A percentile compares a stretch with the other conserved stretches of the same genome.
phyloP scores from a whole-genome alignment of 2,329 filamentous ascomycete genomes.

The Ophiostoma himal-ulmi region DNA sequence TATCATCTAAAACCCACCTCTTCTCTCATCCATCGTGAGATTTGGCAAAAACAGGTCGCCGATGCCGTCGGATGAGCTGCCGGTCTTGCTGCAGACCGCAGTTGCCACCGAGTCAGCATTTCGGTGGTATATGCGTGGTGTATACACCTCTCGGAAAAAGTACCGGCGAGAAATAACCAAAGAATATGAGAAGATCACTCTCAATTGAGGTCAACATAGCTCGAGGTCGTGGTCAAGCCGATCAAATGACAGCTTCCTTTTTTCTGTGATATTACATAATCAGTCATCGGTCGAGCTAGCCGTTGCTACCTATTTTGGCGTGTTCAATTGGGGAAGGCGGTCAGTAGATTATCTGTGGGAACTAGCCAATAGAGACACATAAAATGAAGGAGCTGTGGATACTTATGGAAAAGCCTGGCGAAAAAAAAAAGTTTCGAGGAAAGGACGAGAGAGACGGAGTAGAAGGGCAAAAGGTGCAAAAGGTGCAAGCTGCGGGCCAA shows the following conservation, averaged over 20 bases:
- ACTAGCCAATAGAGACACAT: constrained; percentile 17
- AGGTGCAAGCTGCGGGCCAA: constrained; percentile 7
- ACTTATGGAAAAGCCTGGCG: constrained; percentile 14
- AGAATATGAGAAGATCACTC: background rate
- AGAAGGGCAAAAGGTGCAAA: background rate
- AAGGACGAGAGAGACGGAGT: background rate
- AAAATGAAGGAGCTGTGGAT: constrained; percentile 21
- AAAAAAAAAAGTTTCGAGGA: constrained; percentile 19
- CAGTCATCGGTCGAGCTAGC: background rate
- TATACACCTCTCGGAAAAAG: background rate
- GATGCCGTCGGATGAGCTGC: constrained; percentile 7
- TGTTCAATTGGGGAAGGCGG: constrained; percentile 23
- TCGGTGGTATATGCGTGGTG: background rate
- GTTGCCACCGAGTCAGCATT: constrained; percentile 4
- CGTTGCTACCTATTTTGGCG: background rate
- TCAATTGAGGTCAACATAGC: background rate
- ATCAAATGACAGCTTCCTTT: background rate
- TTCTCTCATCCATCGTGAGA: constrained; percentile 9
- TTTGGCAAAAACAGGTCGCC: background rate
- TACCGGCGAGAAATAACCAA: background rate
- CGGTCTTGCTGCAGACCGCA: background rate
- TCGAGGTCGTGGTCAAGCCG: background rate
- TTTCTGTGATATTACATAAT: constrained; percentile 11
- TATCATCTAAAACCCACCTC: background rate
- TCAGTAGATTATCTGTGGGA: constrained; percentile 9